Base-by-base conservation (phyloP, 371 early-diverging fungal genomes). In the Blastocladiella emersonii region DNA sequence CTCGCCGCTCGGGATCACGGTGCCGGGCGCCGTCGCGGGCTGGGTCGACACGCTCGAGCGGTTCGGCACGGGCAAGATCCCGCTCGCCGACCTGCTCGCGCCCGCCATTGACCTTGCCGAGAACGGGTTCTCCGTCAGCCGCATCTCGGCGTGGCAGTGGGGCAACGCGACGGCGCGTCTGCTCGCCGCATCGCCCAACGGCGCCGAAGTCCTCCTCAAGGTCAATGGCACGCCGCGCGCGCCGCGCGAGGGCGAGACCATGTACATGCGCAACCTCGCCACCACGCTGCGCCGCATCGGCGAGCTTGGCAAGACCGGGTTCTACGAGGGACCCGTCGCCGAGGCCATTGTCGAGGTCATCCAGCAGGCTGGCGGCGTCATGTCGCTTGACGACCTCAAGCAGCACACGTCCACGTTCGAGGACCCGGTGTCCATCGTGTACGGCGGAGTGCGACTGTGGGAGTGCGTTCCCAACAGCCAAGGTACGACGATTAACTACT, bases 11-110 rank as follows among this genome's bases (percentile, higher is more conserved):
- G 70, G 83, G 1, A 79, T 86, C 25, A 90, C 88, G 12, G 86
- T 93, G 15, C 95, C 93, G 7, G 90, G 92, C n/a, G 90, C 91
- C 32, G 83, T 88, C 7, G 80, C 83, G 27, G 89, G 87, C 3
- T 85, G 90, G 83, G 77, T 80, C 13, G 86, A 89, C 61, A 83
- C 86, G 3, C 71, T 88, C 0, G 67, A 79, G 39, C 35, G 64
- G 17, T 90, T 90, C 76, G 95, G 95, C 7, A 82, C 83, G 17
- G 80, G 84, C 6, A 78, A 79, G 56, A 36, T 91, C 25, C 69
- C 77, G 21, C 61, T 87, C 62, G 59, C 43, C 1, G 81, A 85
- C 1, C 75, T 88, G 45, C 76, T 90, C 8, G 65, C 68, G 32
- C 89, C 88, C 13, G 91, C 90, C 2, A 85, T 87, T 61, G 71